Percentiles rank a stretch among this genome's conserved stretches.
phyloP scores from a whole-genome alignment of 495 filamentous ascomycete genomes.

The Podospora sp. region DNA sequence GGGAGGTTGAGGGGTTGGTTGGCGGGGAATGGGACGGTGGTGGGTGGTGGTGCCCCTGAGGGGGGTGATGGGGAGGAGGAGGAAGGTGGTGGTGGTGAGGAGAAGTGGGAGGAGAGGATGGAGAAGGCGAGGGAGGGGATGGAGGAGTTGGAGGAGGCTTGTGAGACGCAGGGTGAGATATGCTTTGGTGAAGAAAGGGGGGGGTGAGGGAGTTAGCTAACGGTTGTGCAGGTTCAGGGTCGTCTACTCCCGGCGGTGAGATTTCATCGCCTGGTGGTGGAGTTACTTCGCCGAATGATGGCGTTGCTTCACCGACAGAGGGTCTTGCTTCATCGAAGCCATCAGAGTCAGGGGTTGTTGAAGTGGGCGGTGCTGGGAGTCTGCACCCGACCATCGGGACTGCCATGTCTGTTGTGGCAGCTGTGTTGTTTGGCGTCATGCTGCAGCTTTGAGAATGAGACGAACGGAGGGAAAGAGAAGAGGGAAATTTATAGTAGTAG shows the following conservation, averaged over 20 bases:
- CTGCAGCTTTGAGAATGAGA: neutral
- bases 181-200: neutral
- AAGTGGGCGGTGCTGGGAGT: neutral
- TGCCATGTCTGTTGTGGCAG: neutral
- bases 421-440: neutral
- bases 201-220: neutral
- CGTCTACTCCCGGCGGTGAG: too few species aligned
- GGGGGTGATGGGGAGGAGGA: too few species aligned
- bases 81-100: neutral
- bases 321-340: neutral
- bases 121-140: slow-evolving; percentile 8
- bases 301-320: neutral
- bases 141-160: slow-evolving; percentile 1
- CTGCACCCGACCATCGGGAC: neutral
- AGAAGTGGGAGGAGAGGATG: neutral
- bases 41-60: neutral
- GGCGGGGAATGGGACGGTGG: neutral
- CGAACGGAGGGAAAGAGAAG: too few species aligned
- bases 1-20: neutral
- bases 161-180: neutral
- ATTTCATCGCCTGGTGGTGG: too few species aligned
- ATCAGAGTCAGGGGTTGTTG: neutral
- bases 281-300: neutral
- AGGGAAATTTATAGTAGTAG: too few species aligned
- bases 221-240: neutral